These are phyloP conservation scores for Serendipita sp. DNA, from an alignment of 768 basidiomycete species.

Conservation along the genomic window DNA sequence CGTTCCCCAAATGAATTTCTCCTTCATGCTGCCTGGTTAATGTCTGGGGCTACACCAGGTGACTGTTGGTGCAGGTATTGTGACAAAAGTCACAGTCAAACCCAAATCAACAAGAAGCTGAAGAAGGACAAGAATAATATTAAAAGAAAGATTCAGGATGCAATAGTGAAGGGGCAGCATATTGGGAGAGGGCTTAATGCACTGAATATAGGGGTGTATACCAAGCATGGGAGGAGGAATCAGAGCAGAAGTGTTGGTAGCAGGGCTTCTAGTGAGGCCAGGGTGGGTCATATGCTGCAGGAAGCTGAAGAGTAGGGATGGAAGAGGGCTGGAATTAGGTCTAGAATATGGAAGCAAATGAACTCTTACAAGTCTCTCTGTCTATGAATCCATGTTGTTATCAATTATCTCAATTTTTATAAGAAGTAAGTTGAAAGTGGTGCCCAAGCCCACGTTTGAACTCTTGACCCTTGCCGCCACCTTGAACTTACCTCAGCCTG, in stretches of 20 bases:
- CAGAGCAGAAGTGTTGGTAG: background rate
- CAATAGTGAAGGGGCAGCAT: background rate
- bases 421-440: background rate
- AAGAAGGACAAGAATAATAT: background rate
- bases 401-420: background rate
- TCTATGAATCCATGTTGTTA: background rate
- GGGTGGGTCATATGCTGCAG: background rate
- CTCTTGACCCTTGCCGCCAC: slow-evolving; percentile 4
- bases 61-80: background rate
- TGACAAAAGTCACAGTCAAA: background rate
- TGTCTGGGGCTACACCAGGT: background rate
- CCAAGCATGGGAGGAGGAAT: background rate
- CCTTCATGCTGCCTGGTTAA: background rate
- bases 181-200: background rate
- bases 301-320: background rate
- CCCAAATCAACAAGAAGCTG: background rate
- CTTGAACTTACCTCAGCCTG: background rate
- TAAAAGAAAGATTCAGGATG: background rate
- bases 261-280: background rate
- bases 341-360: background rate
- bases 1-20: background rate
- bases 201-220: background rate
- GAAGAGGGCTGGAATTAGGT: background rate
- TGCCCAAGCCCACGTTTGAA: background rate
- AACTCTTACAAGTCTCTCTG: background rate